phyloP scores from a whole-genome alignment of 2,329 filamentous ascomycete genomes.

The Arthrobotrys sinensis region DNA sequence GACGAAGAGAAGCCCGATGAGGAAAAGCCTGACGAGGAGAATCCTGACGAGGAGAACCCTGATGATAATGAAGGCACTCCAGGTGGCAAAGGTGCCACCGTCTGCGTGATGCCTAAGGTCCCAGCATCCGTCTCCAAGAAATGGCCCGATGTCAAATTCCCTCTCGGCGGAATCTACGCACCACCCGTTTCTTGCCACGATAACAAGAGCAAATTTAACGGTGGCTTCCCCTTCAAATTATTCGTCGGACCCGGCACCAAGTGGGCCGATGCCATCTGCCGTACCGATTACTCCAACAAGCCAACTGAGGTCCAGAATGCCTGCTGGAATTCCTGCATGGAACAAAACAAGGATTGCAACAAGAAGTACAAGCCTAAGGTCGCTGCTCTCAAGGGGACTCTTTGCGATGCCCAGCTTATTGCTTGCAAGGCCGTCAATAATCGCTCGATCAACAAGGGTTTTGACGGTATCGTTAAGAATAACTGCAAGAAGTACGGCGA shows the following conservation, averaged over 20 bases:
- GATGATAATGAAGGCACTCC: not conserved
- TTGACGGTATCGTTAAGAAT: too few species aligned
- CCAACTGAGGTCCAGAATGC: slow-evolving; percentile 8
- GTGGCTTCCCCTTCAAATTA: slow-evolving; percentile 13
- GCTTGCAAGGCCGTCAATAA: slow-evolving; percentile 13
- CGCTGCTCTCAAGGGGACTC: not conserved
- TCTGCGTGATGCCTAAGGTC: not conserved
- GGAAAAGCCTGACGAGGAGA: too few species aligned
- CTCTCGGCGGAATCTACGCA: not conserved
- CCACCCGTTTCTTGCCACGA: slow-evolving; percentile 19
- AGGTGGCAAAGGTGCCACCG: not conserved
- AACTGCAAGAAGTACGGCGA: too few species aligned
- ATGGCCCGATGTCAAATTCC: not conserved
- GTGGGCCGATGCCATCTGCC: not conserved
- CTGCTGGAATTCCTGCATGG: slow-evolving; percentile 35
- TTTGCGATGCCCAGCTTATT: not conserved
- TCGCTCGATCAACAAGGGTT: not conserved
- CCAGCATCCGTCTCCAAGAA: not conserved
- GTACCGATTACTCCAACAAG: not conserved
- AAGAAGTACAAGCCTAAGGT: not conserved
- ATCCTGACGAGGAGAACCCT: too few species aligned
- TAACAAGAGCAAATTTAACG: not conserved
- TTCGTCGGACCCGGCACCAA: not conserved
- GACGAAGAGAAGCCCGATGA: too few species aligned
- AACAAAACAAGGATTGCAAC: slow-evolving; percentile 33